Evolutionary conservation across 495 filamentous ascomycete species (phyloP).

Genomic region (Hamigera avellanea): DNA sequence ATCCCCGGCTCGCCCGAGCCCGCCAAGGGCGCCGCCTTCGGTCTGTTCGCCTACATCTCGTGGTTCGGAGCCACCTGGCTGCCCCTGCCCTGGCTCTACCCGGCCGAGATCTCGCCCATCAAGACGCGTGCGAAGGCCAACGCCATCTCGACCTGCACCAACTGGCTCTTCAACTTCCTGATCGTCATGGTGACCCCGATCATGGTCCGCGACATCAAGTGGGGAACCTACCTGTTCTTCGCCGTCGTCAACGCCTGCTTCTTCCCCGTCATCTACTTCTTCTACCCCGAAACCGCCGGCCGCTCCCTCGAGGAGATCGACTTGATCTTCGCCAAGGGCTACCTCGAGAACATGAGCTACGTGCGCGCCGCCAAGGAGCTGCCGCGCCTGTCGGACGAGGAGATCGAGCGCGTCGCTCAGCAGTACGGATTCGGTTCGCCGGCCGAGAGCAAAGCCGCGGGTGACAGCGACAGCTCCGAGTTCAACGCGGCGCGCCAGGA

Average conservation of each 20-base stretch:
- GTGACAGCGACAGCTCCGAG: too few relatives aligned
- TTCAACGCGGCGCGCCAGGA: too few relatives aligned
- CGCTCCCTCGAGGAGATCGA: slow-evolving; percentile 73
- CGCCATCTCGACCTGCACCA: slow-evolving; percentile 61
- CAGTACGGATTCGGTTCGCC: too few relatives aligned
- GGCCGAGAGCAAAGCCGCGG: too few relatives aligned
- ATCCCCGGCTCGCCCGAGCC: slow-evolving; percentile 42
- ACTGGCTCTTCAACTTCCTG: slow-evolving; percentile 75
- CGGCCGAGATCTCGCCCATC: slow-evolving; percentile 64
- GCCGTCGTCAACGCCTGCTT: slow-evolving; percentile 58
- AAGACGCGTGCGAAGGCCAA: slow-evolving; percentile 66
- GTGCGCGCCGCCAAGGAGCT: slow-evolving; percentile 60
- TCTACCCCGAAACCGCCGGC: slow-evolving; percentile 62
- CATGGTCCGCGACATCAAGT: slow-evolving; percentile 54
- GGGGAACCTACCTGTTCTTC: slow-evolving; percentile 76
- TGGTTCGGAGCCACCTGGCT: slow-evolving; percentile 68
- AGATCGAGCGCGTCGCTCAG: too few relatives aligned
- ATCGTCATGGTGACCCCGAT: slow-evolving; percentile 75
- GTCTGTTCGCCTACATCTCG: slow-evolving; percentile 70
- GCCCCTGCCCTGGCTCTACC: slow-evolving; percentile 43
- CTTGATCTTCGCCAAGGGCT: slow-evolving; percentile 70
- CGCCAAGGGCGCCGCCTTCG: slow-evolving; percentile 62
- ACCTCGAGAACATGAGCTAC: slow-evolving; percentile 63
- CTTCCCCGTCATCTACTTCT: slow-evolving; percentile 64
- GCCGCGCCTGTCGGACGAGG: slow-evolving; percentile 11